phyloP scores from a whole-genome alignment of 2,329 filamentous ascomycete genomes.

The Trichoderma semiorbis region DNA sequence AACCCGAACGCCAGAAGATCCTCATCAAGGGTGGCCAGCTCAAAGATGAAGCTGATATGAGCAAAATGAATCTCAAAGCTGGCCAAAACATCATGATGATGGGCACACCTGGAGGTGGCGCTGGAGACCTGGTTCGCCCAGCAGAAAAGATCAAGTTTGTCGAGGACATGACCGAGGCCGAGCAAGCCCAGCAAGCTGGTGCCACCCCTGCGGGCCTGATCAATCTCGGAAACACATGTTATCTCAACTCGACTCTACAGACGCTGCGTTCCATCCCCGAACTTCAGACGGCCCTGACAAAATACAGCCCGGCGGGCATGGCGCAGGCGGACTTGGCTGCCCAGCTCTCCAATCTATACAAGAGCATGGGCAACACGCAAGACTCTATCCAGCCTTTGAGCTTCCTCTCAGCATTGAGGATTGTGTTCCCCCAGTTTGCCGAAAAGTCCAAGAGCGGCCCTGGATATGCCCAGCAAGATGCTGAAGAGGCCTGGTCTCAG shows the following conservation, averaged over 20 bases:
- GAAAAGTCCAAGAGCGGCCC: conserved; percentile 78
- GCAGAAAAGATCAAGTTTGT: conserved; percentile 82
- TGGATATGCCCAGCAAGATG: conserved; percentile 95
- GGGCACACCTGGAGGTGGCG: conserved; percentile 74
- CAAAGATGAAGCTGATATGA: conserved; percentile 89
- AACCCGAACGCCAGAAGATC: conserved; percentile 94
- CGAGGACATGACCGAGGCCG: conserved; percentile 96
- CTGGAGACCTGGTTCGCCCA: conserved; percentile 62
- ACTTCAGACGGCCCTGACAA: conserved; percentile 72
- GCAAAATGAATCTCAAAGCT: conserved; percentile 78
- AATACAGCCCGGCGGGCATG: conserved; percentile 45
- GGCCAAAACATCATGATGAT: conserved; percentile 94
- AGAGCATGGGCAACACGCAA: conserved; percentile 84
- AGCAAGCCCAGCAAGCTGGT: conserved; percentile 76
- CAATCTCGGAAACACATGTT: conserved; percentile 97
- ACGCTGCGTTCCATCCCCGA: conserved; percentile 85
- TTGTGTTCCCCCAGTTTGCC: conserved; percentile 85
- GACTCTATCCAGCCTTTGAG: conserved; percentile 77
- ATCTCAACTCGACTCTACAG: conserved; percentile 96
- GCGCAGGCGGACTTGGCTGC: conserved; percentile 66
- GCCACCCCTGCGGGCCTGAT: conserved; percentile 83
- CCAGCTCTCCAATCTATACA: conserved; percentile 79
- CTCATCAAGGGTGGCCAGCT: conserved; percentile 90
- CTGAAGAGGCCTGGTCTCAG: conserved; percentile 97
- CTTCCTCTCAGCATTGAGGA: conserved; percentile 78